A percentile compares a stretch with the other conserved stretches of the same genome.
Conservation (phyloP, 768 basidiomycete species). For the Heimioporus sp. region DNA sequence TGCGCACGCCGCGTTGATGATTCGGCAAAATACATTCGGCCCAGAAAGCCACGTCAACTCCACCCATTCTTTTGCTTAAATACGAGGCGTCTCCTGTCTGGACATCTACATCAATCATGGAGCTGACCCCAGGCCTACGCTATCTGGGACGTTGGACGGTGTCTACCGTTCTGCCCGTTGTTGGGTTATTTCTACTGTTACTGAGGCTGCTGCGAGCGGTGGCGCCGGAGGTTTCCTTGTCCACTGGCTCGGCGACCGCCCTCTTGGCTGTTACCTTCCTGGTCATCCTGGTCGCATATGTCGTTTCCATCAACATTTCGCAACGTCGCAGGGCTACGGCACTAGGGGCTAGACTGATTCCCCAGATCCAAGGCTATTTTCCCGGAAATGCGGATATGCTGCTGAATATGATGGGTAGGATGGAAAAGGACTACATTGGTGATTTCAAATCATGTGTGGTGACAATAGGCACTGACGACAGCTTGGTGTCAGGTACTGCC, state of each 20-base stretch:
- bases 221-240: slow-evolving; percentile 9
- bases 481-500: too few species aligned
- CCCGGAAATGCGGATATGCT: slow-evolving; percentile 13
- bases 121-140: slow-evolving; percentile 23
- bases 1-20: too few species aligned
- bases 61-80: too few species aligned
- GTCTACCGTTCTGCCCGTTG: slow-evolving; percentile 12
- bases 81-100: too few species aligned
- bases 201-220: slow-evolving; percentile 3
- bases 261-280: slow-evolving; percentile 7
- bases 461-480: too few species aligned
- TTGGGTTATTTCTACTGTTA: slow-evolving; percentile 14
- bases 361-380: slow-evolving; percentile 29
- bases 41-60: too few species aligned
- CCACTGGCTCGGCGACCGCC: not conserved
- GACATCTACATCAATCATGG: slow-evolving; percentile 2
- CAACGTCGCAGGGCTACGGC: slow-evolving; percentile 20
- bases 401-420: too few species aligned
- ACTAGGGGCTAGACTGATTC: slow-evolving; percentile 28
- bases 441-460: too few species aligned
- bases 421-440: too few species aligned
- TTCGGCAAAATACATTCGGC: too few species aligned
- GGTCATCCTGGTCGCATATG: not conserved
- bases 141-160: slow-evolving; percentile 15
- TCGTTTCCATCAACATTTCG: slow-evolving; percentile 1